Evolutionary conservation across 148 eudicot species (phyloP).

Genomic region (Amaranthus cruentus): DNA sequence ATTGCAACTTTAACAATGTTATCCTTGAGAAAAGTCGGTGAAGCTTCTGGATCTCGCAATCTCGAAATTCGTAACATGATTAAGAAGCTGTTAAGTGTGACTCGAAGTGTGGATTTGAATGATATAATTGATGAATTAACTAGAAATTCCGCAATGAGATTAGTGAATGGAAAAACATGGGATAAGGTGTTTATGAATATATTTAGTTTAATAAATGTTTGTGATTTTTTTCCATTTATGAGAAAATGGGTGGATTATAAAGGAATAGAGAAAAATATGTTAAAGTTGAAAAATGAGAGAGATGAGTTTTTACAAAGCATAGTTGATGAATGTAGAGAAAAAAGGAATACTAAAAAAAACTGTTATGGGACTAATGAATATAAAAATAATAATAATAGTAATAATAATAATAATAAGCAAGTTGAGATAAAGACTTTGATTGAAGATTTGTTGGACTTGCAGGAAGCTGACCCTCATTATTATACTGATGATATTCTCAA

Average conservation of each 20-base stretch:
- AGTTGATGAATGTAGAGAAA: conserved; percentile 29
- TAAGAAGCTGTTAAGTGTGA: neutral
- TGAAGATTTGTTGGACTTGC: conserved; percentile 30
- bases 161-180: conserved; percentile 33
- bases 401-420: neutral
- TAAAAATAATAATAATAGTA: too few relatives aligned
- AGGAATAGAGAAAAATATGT: conserved; percentile 35
- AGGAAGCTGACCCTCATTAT: conserved; percentile 38
- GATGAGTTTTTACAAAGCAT: conserved; percentile 34
- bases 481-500: conserved; percentile 39
- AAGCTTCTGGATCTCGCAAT: conserved; percentile 7
- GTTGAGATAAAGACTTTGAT: conserved; percentile 10
- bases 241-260: conserved; percentile 39
- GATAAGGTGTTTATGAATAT: neutral
- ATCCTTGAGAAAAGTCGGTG: conserved; percentile 18
- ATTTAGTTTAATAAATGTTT: conserved; percentile 9
- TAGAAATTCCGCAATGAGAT: conserved; percentile 29
- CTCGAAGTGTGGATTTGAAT: conserved; percentile 24
- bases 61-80: conserved; percentile 19
- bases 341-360: neutral
- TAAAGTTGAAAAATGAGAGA: conserved; percentile 22
- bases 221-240: conserved; percentile 43
- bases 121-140: conserved; percentile 9
- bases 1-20: conserved; percentile 14
- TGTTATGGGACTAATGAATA: neutral